Percentiles rank a stretch among this genome's conserved stretches.
Conservation (phyloP, 2,329 filamentous ascomycete species). For the Didymella pomorum region DNA sequence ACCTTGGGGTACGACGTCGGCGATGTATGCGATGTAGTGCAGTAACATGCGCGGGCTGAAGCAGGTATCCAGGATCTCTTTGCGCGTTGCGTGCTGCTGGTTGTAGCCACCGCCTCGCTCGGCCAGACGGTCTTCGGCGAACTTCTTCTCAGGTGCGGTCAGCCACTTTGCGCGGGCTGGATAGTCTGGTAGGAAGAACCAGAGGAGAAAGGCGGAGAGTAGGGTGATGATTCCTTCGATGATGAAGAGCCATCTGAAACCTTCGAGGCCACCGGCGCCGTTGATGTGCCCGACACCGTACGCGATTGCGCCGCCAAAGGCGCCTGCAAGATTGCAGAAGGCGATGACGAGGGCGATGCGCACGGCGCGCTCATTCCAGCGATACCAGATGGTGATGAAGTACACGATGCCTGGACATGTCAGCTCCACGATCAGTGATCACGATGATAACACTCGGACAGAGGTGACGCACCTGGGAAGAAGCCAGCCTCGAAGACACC, state of each 20-base stretch:
- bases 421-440: too few species aligned
- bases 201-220: slow-evolving; percentile 46
- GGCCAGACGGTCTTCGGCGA: slow-evolving; percentile 50
- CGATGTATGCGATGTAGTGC: slow-evolving; percentile 44
- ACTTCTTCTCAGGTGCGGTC: slow-evolving; percentile 50
- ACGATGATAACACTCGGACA: too few species aligned
- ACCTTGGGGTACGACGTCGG: slow-evolving; percentile 43
- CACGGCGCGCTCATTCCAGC: slow-evolving; percentile 63
- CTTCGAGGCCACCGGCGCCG: slow-evolving; percentile 44
- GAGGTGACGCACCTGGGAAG: slow-evolving; percentile 31
- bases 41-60: slow-evolving; percentile 51
- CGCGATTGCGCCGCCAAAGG: slow-evolving; percentile 64
- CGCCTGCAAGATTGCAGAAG: slow-evolving; percentile 64
- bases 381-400: slow-evolving; percentile 66
- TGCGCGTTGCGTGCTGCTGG: slow-evolving; percentile 45
- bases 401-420: slow-evolving; percentile 50
- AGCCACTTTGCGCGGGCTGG: slow-evolving; percentile 60
- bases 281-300: slow-evolving; percentile 59
- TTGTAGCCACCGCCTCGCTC: slow-evolving; percentile 48
- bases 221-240: slow-evolving; percentile 36
- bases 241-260: slow-evolving; percentile 42
- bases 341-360: slow-evolving; percentile 66
- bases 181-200: slow-evolving; percentile 59
- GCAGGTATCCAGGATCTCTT: slow-evolving; percentile 50
- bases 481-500: slow-evolving; percentile 40